Evolutionary conservation across 2,329 filamentous ascomycete genomes (phyloP).

Genomic region (Penicillium italicum): DNA sequence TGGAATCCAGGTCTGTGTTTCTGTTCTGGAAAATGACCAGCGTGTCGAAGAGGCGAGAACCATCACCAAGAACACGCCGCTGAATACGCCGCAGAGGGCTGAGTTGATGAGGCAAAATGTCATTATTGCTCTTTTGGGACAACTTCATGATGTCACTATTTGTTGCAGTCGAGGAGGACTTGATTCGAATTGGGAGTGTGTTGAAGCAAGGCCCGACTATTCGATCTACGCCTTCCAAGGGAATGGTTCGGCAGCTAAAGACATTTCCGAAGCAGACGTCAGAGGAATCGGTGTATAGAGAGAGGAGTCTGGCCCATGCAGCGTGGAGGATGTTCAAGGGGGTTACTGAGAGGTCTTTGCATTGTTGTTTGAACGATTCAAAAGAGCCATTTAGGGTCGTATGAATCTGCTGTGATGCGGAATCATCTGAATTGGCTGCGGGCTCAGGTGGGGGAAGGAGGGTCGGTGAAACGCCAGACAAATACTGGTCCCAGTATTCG

Average conservation of each 20-base stretch:
- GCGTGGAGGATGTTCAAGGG: conserved; percentile 67
- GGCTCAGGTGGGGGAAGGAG: conserved; percentile 25
- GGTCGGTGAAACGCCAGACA: conserved; percentile 52
- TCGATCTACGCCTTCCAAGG: conserved; percentile 62
- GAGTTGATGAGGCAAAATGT: conserved; percentile 66
- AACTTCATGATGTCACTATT: conserved; percentile 57
- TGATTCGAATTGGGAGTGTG: conserved; percentile 68
- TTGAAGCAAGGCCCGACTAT: conserved; percentile 93
- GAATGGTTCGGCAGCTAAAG: conserved; percentile 69
- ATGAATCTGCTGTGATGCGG: conserved; percentile 16
- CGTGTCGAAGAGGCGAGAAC: conserved; percentile 68
- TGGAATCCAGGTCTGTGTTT: conserved; percentile 41
- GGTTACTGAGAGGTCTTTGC: conserved; percentile 56
- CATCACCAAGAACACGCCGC: conserved; percentile 44
- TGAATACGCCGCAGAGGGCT: conserved; percentile 72
- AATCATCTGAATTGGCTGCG: background rate
- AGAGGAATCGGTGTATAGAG: conserved; percentile 50
- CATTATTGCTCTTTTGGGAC: conserved; percentile 60
- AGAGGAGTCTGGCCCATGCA: conserved; percentile 66
- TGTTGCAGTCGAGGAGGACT: conserved; percentile 47
- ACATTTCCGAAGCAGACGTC: conserved; percentile 89
- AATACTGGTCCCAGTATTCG: conserved; percentile 61
- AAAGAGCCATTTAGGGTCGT: conserved; percentile 39
- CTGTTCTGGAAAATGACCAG: conserved; percentile 74
- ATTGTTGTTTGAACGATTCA: conserved; percentile 47